A percentile compares a stretch with the other conserved stretches of the same genome.
Evolutionary conservation across 1,284 basidiomycete genomes (phyloP).

Genomic region (Schizopora paradoxa): DNA sequence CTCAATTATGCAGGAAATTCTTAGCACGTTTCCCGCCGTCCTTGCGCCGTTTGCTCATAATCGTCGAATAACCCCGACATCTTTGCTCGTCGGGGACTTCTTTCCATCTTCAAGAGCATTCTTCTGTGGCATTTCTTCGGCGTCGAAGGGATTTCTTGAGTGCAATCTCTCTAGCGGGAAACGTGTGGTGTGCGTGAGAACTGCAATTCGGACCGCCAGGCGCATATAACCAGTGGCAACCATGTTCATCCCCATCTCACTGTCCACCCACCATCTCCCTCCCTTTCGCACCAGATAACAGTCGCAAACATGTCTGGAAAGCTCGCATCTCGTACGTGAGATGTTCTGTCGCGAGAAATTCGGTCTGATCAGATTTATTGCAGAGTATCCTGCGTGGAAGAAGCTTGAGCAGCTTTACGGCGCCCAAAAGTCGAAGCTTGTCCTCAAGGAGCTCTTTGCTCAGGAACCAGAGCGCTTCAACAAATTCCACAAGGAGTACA

Average conservation of each 20-base stretch:
- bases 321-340: constrained; percentile 13
- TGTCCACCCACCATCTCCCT: background rate
- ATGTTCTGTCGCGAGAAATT: background rate
- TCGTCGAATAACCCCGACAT: too few relatives aligned
- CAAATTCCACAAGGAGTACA: constrained; percentile 81
- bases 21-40: too few relatives aligned
- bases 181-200: too few relatives aligned
- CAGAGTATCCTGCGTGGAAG: constrained; percentile 88
- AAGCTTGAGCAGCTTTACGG: constrained; percentile 87
- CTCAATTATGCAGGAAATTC: too few relatives aligned
- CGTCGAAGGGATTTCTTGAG: too few relatives aligned
- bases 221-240: constrained; percentile 6
- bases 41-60: too few relatives aligned
- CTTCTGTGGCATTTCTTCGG: too few relatives aligned
- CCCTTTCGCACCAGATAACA: too few relatives aligned
- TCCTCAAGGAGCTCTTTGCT: constrained; percentile 89
- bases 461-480: constrained; percentile 83
- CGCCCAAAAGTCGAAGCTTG: constrained; percentile 66
- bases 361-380: background rate
- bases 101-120: too few relatives aligned
- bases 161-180: too few relatives aligned
- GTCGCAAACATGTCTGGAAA: constrained; percentile 17
- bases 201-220: constrained; percentile 3
- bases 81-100: too few relatives aligned
- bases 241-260: background rate